A percentile compares a stretch with the other conserved stretches of the same genome.
Conservation (phyloP, 75 land plant species). For the Pinus tabuliformis region DNA sequence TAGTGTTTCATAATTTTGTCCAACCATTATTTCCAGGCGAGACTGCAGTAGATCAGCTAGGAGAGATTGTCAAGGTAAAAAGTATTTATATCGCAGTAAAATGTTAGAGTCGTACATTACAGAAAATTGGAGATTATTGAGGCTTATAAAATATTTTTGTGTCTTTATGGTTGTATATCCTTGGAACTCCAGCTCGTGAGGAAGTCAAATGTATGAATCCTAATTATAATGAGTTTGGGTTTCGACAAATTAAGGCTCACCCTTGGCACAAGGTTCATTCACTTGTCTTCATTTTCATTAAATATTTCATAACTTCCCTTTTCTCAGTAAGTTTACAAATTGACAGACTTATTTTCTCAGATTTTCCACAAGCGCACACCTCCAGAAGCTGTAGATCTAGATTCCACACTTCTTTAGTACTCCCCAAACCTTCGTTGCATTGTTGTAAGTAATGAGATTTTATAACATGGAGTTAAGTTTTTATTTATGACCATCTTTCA, state of each 20-base stretch:
- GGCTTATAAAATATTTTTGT: background rate
- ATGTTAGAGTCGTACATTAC: too few species aligned
- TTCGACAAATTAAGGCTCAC: slow-evolving; percentile 72
- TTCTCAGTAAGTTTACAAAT: background rate
- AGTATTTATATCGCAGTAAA: background rate
- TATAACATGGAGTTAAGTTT: background rate
- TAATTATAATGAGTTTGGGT: slow-evolving; percentile 17
- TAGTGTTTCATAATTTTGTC: slow-evolving; percentile 4
- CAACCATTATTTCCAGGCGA: slow-evolving; percentile 96
- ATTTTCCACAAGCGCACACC: slow-evolving; percentile 74
- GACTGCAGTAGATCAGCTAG: slow-evolving; percentile 88
- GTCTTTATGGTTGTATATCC: slow-evolving; percentile 6
- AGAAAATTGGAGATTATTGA: too few species aligned
- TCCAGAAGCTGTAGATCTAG: slow-evolving; percentile 84
- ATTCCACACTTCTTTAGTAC: slow-evolving; percentile 68
- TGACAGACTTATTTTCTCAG: slow-evolving; percentile 16
- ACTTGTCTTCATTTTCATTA: background rate
- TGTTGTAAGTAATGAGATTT: slow-evolving; percentile 42
- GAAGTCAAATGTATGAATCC: slow-evolving; percentile 34
- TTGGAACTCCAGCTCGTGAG: slow-evolving; percentile 26
- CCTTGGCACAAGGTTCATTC: slow-evolving; percentile 54
- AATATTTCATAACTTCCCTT: background rate
- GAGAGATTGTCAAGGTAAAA: slow-evolving; percentile 79
- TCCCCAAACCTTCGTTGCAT: slow-evolving; percentile 62
- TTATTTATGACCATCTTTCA: background rate